phyloP scores from a whole-genome alignment of 2,329 filamentous ascomycete species.

The Curvularia sp. region DNA sequence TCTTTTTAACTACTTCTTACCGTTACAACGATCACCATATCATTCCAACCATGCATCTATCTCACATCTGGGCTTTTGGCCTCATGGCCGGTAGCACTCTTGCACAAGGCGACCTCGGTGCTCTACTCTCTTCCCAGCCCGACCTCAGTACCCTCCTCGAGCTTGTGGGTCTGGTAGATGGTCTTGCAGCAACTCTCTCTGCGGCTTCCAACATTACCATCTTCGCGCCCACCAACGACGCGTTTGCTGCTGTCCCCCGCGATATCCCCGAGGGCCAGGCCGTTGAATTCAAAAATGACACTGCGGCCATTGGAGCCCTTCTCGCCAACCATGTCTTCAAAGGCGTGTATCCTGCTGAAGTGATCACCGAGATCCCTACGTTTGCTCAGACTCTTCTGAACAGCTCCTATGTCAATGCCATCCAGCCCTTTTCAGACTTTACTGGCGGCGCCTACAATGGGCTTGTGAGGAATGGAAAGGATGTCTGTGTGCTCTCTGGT shows the following conservation, averaged over 20 bases:
- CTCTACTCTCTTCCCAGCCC: slow-evolving; percentile 40
- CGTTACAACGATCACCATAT: neutral
- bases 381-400: slow-evolving; percentile 59
- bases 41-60: slow-evolving; percentile 28
- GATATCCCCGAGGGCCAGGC: slow-evolving; percentile 36
- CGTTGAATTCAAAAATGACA: slow-evolving; percentile 43
- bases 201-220: slow-evolving; percentile 61
- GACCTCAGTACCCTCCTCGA: slow-evolving; percentile 44
- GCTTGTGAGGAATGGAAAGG: slow-evolving; percentile 49
- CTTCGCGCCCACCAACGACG: slow-evolving; percentile 63
- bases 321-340: slow-evolving; percentile 65
- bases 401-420: slow-evolving; percentile 47
- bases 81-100: slow-evolving; percentile 32
- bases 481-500: slow-evolving; percentile 60
- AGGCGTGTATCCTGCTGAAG: slow-evolving; percentile 54
- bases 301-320: slow-evolving; percentile 52
- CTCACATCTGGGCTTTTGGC: slow-evolving; percentile 24
- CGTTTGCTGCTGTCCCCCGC: slow-evolving; percentile 45
- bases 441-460: slow-evolving; percentile 65
- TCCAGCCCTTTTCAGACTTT: slow-evolving; percentile 61
- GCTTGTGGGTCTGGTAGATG: slow-evolving; percentile 50
- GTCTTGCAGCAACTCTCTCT: slow-evolving; percentile 49
- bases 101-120: slow-evolving; percentile 41
- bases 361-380: slow-evolving; percentile 47
- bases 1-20: neutral